A percentile compares a stretch with the other conserved stretches of the same genome.
Evolutionary conservation across 1,284 basidiomycete genomes (phyloP).

Genomic region (Moniliella sp.): DNA sequence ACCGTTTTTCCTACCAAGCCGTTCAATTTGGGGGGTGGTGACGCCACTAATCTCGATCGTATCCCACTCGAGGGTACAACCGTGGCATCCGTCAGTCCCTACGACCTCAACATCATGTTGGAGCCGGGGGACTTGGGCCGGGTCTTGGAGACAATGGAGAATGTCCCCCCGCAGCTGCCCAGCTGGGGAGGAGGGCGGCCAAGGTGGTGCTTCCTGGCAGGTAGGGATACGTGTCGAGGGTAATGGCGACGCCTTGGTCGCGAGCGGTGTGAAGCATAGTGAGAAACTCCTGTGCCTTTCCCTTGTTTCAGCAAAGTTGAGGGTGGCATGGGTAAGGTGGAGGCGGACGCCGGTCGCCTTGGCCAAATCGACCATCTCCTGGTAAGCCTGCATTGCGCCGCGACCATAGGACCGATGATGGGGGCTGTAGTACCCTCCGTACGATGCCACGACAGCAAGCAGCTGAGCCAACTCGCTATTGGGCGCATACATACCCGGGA

Average conservation of each 20-base stretch:
- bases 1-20: too few species aligned
- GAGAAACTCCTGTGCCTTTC: slow-evolving; percentile 22
- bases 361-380: slow-evolving; percentile 31
- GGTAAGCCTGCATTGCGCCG: slow-evolving; percentile 26
- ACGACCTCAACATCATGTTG: slow-evolving; percentile 23
- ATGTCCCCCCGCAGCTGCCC: slow-evolving; percentile 31
- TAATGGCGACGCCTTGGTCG: slow-evolving; percentile 18
- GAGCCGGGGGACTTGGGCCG: slow-evolving; percentile 19
- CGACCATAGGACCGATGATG: slow-evolving; percentile 33
- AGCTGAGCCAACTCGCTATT: slow-evolving; percentile 27
- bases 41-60: slow-evolving; percentile 22
- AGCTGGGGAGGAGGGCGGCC: slow-evolving; percentile 26
- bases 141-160: slow-evolving; percentile 26
- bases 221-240: slow-evolving; percentile 35
- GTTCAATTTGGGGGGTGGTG: slow-evolving; percentile 1
- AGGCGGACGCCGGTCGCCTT: slow-evolving; percentile 24
- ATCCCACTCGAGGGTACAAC: slow-evolving; percentile 31
- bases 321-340: slow-evolving; percentile 34
- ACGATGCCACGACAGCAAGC: slow-evolving; percentile 18
- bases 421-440: slow-evolving; percentile 31
- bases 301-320: slow-evolving; percentile 34
- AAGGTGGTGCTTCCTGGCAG: slow-evolving; percentile 34
- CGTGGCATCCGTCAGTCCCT: slow-evolving; percentile 35
- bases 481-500: slow-evolving; percentile 35
- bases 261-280: slow-evolving; percentile 20